Evolutionary conservation across 73 alveolate genomes (phyloP), one percentile per base, ranked within the genome.

Genomic region (Paramecium octaurelia): DNA sequence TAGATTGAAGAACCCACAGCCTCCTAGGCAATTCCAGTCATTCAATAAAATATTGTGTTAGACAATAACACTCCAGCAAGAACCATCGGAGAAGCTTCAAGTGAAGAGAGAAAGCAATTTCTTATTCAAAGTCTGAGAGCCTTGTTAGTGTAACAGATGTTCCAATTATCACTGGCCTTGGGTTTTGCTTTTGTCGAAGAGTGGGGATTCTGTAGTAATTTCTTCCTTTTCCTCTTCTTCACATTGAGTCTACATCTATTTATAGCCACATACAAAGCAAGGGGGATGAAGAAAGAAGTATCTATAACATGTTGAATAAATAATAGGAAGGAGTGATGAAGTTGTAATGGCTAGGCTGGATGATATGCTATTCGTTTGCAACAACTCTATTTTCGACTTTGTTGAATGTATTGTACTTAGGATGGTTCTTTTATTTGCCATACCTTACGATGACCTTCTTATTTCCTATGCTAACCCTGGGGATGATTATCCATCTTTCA

Each of bases 181-280:
- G 31, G 84, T 27, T 64, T 64, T 34, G 18, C 48, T 12, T 64
- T 31, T 64, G 50, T 31, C 27, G 84, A 64, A 23, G 46, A 64
- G 31, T 64, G 84, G 84, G 84, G 84, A 64, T 64, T 64, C 27
- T 64, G 84, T 64, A 64, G 84, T 34, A 64, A 64, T 34, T 64
- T 64, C 9, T 64, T 64, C 24, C 12, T 64, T 8, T 64, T 64
- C 27, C 50, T 64, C 4, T 64, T 64, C 48, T 27, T 64, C 2
- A 34, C 42, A 14, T 12, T 64, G 3, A 64, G 84, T 64, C 46
- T 64, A 31, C 84, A 64, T 64, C 12, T 64, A 24, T 27, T 34
- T 64, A 34, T 64, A 27, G 46, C 31, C 6, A 64, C 84, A 64
- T 64, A 31, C 9, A 64, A 64, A 24, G 46, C 35, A 12, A 64